Percentiles rank a stretch among this genome's conserved stretches.
Conservation (phyloP, 768 basidiomycete species). For the Boletus vinaceobasis region DNA sequence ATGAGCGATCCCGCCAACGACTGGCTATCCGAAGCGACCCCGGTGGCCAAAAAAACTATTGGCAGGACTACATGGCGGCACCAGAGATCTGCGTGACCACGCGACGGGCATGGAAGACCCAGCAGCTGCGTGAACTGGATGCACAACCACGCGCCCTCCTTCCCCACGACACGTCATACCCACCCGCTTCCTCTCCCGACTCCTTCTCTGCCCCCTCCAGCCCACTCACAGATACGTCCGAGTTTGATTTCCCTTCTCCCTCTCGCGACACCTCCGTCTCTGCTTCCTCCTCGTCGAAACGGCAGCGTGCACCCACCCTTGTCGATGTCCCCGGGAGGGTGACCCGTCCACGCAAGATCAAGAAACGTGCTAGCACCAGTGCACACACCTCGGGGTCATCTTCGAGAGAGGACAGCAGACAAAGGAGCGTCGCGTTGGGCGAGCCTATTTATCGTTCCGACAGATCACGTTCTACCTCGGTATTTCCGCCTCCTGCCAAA, state of each 20-base stretch:
- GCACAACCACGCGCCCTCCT: not conserved
- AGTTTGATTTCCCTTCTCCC: constrained; percentile 9
- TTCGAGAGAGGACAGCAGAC: constrained; percentile 45
- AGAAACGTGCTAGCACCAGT: constrained; percentile 21
- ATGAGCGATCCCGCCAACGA: not conserved
- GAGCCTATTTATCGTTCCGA: constrained; percentile 54
- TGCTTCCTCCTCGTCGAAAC: constrained; percentile 26
- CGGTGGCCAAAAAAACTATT: not conserved
- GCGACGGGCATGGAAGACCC: constrained; percentile 27
- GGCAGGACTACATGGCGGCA: constrained; percentile 11
- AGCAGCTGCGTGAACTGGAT: constrained; percentile 20
- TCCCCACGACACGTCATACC: not conserved
- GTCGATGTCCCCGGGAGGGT: not conserved
- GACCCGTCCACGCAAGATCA: constrained; percentile 21
- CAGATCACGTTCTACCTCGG: constrained; percentile 65
- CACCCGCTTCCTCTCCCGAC: constrained; percentile 20
- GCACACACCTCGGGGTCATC: constrained; percentile 33
- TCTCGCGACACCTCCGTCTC: constrained; percentile 22
- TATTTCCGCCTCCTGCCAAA: constrained; percentile 33
- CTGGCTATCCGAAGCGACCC: not conserved
- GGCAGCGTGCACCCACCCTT: constrained; percentile 15
- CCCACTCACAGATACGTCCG: constrained; percentile 24
- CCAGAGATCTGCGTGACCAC: constrained; percentile 29
- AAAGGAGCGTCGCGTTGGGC: constrained; percentile 38
- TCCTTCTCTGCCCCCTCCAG: constrained; percentile 16